A percentile compares a stretch with the other conserved stretches of the same genome.
phyloP scores from a whole-genome alignment of 1,284 basidiomycete genomes.

The Ustilago nuda region DNA sequence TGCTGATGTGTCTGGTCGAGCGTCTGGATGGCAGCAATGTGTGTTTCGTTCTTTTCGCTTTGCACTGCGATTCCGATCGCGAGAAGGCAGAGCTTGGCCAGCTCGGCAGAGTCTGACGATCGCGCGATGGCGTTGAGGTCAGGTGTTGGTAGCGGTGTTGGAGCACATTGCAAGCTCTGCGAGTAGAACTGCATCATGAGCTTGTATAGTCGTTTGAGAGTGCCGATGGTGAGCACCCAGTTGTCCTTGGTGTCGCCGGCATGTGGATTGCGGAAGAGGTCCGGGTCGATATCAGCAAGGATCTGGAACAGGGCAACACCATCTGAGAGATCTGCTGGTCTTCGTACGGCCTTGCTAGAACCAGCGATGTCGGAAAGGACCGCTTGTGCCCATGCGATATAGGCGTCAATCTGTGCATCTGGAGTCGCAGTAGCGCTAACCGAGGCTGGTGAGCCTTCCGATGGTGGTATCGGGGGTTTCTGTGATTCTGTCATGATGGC shows the following conservation, averaged over 20 bases:
- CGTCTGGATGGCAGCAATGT: constrained; percentile 84
- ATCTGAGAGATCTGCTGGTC: constrained; percentile 53
- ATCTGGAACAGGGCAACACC: constrained; percentile 59
- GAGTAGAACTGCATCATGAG: constrained; percentile 82
- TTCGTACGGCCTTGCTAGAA: constrained; percentile 15
- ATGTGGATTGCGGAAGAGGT: constrained; percentile 75
- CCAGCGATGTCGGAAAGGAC: constrained; percentile 28
- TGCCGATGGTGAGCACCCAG: constrained; percentile 86
- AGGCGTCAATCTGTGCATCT: constrained; percentile 48
- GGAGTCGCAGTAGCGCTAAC: constrained; percentile 4
- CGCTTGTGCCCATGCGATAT: constrained; percentile 51
- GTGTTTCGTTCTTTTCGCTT: constrained; percentile 77
- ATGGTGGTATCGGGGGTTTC: background rate
- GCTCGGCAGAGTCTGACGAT: constrained; percentile 77
- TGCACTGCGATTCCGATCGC: constrained; percentile 93
- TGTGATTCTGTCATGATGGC: constrained; percentile 23
- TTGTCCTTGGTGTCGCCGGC: constrained; percentile 74
- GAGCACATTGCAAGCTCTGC: constrained; percentile 41
- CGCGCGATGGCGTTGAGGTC: constrained; percentile 76
- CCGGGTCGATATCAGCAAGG: constrained; percentile 73
- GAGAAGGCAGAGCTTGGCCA: constrained; percentile 81
- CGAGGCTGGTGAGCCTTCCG: constrained; percentile 13
- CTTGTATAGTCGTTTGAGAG: constrained; percentile 84
- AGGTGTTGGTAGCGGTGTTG: constrained; percentile 41
- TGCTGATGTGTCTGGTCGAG: constrained; percentile 82